A percentile compares a stretch with the other conserved stretches of the same genome.
These are phyloP conservation scores for Thielaviopsis populi DNA, from an alignment of 2,329 filamentous ascomycete species.

Conservation along the genomic window DNA sequence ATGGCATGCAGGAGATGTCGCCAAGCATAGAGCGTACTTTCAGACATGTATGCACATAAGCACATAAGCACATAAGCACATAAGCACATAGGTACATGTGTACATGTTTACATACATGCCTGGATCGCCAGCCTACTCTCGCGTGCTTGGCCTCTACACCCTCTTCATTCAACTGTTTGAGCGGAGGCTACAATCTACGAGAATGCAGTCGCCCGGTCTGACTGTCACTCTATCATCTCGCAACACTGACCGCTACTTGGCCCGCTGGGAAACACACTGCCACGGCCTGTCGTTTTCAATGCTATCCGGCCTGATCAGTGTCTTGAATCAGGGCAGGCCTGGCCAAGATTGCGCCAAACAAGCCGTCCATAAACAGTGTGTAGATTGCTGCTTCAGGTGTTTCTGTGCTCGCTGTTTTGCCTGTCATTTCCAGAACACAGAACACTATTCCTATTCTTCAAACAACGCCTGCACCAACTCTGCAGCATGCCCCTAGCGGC, in stretches of 20 bases:
- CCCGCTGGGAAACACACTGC: too few species aligned
- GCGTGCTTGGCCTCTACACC: neutral
- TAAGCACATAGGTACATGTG: too few species aligned
- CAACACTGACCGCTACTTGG: neutral
- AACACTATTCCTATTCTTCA: neutral
- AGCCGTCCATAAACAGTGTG: neutral
- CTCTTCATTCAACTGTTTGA: neutral
- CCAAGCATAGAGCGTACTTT: neutral
- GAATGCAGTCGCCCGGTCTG: neutral
- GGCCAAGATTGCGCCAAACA: neutral
- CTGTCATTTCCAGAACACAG: too few species aligned
- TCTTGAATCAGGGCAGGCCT: neutral
- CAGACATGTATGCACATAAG: neutral
- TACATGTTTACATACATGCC: too few species aligned
- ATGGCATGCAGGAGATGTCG: neutral
- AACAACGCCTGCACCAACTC: neutral
- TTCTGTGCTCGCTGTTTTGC: too few species aligned
- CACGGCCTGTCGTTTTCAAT: too few species aligned
- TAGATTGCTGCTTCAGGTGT: too few species aligned
- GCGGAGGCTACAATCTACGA: neutral
- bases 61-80: too few species aligned
- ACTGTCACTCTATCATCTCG: neutral
- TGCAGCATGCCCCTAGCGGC: neutral
- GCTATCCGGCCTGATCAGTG: too few species aligned
- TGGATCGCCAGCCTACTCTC: too few species aligned